A percentile compares a stretch with the other conserved stretches of the same genome.
phyloP scores from a whole-genome alignment of 2,329 filamentous ascomycete genomes.

The Fusarium concolor region DNA sequence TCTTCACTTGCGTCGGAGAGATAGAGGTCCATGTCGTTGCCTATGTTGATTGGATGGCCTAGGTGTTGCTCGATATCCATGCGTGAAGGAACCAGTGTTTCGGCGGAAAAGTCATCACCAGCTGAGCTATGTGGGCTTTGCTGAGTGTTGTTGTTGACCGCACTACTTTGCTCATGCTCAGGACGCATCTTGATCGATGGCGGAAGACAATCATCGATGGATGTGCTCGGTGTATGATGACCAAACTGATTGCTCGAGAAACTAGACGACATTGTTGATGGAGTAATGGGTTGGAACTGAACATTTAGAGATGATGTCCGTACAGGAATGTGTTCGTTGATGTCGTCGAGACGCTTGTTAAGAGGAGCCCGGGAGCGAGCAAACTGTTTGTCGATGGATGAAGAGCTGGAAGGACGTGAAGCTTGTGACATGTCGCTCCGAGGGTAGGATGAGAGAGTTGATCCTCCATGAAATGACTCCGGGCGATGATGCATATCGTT shows the following conservation, averaged over 20 bases:
- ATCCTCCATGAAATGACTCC: slow-evolving; percentile 26
- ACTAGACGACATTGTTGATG: slow-evolving; percentile 46
- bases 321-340: slow-evolving; percentile 52
- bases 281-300: slow-evolving; percentile 53
- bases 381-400: slow-evolving; percentile 35
- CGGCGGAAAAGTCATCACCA: slow-evolving; percentile 35
- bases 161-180: slow-evolving; percentile 20
- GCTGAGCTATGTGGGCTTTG: slow-evolving; percentile 22
- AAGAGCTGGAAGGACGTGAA: slow-evolving; percentile 43
- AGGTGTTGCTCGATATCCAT: slow-evolving; percentile 17
- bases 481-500: slow-evolving; percentile 7
- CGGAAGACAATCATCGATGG: slow-evolving; percentile 52
- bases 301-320: slow-evolving; percentile 51
- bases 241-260: slow-evolving; percentile 57
- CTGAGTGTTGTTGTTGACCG: slow-evolving; percentile 5
- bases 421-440: slow-evolving; percentile 34
- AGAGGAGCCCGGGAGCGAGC: slow-evolving; percentile 36
- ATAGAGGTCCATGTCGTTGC: slow-evolving; percentile 18
- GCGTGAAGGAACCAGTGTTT: slow-evolving; percentile 27
- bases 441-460: slow-evolving; percentile 11
- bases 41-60: background rate
- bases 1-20: slow-evolving; percentile 44
- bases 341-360: slow-evolving; percentile 47
- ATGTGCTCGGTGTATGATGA: slow-evolving; percentile 60
- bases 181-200: slow-evolving; percentile 43